These are phyloP conservation scores for Combretum micranthum DNA, from an alignment of 345 rosid genomes.

Conservation along the genomic window DNA sequence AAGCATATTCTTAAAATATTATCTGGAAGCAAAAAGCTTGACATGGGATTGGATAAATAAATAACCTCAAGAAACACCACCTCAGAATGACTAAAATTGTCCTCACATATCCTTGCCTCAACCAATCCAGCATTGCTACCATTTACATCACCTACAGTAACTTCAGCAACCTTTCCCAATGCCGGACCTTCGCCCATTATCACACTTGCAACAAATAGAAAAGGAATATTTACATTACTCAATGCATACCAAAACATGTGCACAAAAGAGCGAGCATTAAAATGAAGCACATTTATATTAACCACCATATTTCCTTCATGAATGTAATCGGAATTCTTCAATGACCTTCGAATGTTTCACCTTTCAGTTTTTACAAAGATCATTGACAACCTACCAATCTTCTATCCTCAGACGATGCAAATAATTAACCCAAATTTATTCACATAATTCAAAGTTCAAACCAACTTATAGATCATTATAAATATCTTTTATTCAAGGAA, in stretches of 20 bases:
- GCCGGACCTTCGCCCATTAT: slow-evolving; percentile 5
- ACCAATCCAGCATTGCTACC: slow-evolving; percentile 5
- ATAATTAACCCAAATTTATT: slow-evolving; percentile 54
- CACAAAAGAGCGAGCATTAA: not conserved
- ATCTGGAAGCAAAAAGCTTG: slow-evolving; percentile 1
- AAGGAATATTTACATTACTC: no score
- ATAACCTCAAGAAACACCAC: slow-evolving; percentile 15
- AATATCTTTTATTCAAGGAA: no score
- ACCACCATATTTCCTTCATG: slow-evolving; percentile 8
- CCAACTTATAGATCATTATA: no score
- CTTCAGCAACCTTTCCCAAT: not conserved
- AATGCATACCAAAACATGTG: not conserved
- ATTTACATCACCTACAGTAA: not conserved
- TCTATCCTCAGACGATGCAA: slow-evolving; percentile 77
- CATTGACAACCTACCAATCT: slow-evolving; percentile 31
- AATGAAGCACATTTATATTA: not conserved
- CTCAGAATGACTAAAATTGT: not conserved
- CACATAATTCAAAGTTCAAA: slow-evolving; percentile 6
- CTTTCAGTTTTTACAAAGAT: slow-evolving; percentile 31
- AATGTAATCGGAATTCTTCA: slow-evolving; percentile 7
- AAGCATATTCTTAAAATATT: not conserved
- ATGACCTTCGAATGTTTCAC: slow-evolving; percentile 22
- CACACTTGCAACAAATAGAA: slow-evolving; percentile 4
- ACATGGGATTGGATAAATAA: not conserved
- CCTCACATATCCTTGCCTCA: slow-evolving; percentile 3